phyloP scores from a whole-genome alignment of 1,139 yeast genomes.

The Pichia kudriavzevii region DNA sequence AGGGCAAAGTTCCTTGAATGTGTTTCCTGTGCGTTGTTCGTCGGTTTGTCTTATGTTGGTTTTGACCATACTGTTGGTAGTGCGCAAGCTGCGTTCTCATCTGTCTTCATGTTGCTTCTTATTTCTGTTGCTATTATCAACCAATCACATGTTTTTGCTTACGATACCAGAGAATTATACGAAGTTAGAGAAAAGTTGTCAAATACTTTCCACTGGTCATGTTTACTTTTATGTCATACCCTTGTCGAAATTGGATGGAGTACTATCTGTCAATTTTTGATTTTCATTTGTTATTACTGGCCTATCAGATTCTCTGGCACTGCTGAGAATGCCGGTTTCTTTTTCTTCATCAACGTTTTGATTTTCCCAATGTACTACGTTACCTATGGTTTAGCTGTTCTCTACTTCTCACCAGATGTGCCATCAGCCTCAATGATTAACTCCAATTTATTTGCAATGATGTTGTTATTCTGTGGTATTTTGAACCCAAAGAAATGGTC shows the following conservation, averaged over 20 bases:
- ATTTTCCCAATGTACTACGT: conserved; percentile 47
- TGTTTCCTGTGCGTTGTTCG: conserved; percentile 36
- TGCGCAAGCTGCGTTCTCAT: conserved; percentile 43
- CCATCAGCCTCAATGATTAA: conserved; percentile 51
- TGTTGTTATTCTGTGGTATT: conserved; percentile 54
- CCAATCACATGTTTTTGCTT: conserved; percentile 50
- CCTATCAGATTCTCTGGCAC: conserved; percentile 41
- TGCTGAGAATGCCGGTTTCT: conserved; percentile 45
- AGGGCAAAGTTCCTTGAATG: conserved; percentile 35
- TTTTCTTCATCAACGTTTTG: conserved; percentile 42
- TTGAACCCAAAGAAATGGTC: conserved; percentile 45
- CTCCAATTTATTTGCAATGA: conserved; percentile 44
- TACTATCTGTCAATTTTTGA: conserved; percentile 42
- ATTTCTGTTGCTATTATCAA: conserved; percentile 46
- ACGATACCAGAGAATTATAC: conserved; percentile 44
- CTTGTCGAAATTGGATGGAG: conserved; percentile 50
- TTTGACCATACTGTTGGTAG: conserved; percentile 40
- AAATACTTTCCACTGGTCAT: conserved; percentile 58
- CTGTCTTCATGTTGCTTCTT: conserved; percentile 42
- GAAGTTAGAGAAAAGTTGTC: conserved; percentile 59
- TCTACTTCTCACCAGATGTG: conserved; percentile 52
- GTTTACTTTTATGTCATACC: conserved; percentile 43
- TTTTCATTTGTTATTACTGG: conserved; percentile 48
- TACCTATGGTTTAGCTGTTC: conserved; percentile 43
- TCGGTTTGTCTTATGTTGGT: conserved; percentile 49